Evolutionary conservation across 768 basidiomycete species (phyloP), one percentile per base, ranked within the genome.

Genomic region (Rhodosporidiobolus sp.): DNA sequence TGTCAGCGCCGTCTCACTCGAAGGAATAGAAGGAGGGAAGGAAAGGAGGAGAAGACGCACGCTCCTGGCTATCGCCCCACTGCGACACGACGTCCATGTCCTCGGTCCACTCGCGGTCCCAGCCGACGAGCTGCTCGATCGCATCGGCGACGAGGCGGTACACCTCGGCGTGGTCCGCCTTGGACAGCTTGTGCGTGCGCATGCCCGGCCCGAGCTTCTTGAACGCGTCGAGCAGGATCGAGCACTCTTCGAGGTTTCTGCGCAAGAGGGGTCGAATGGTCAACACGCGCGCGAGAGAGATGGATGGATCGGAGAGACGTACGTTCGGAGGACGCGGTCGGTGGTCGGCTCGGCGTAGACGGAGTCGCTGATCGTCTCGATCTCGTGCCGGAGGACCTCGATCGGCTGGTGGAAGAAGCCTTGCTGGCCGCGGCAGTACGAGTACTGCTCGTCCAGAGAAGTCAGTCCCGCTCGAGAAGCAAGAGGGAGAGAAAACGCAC

Each of bases 161-260:
- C 19, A 71, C n/a, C 32, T 69, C 59, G 4, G 38, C 54, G 19
- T 1, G 20, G 9, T 3, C 16, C 19, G 32, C 30, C 11, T 28
- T 6, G 3, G 50, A 24, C 6, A 28, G 43, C 12, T 28, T 19
- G 17, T 12, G 11, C 17, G 3, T 6, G 16, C 35, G 38, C 67
- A 69, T 53, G 12, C 63, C 74, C 9, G 66, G 63, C 0, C 74
- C 66, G 49, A 75, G 63, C 35, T 65, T 20, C 32, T 66, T 48
- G 60, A 65, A 75, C 28, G 59, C 49, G 12, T 48, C 38, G 32
- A 53, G 54, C 24, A 72, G 53, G 48, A 75, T 69, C 7, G 22
- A 5, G 59, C 67, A 69, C 26, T 52, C 63, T 35, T 75, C 74
- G 38, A 75, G 57, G 52, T 75, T 70, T 10, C 69, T 74, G 56